Evolutionary conservation across 495 filamentous ascomycete genomes (phyloP).

Genomic region (Cairneyella variabilis): DNA sequence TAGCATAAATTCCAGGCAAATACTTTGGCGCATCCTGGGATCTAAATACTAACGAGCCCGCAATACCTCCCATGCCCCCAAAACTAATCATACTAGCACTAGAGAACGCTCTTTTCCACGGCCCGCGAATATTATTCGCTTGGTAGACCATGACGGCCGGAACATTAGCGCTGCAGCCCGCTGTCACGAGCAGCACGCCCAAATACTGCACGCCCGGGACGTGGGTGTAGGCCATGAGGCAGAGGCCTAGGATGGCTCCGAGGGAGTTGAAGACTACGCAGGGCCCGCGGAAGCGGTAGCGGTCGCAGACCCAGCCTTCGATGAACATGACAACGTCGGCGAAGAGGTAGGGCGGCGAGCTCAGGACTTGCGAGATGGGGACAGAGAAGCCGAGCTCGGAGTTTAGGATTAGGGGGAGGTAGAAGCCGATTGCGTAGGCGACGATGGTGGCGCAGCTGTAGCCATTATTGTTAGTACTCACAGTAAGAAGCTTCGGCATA

Average conservation of each 20-base stretch:
- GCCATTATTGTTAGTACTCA: too few relatives aligned
- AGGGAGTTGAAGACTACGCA: conserved; percentile 51
- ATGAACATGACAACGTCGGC: conserved; percentile 56
- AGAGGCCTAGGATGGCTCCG: conserved; percentile 41
- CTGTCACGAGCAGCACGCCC: conserved; percentile 58
- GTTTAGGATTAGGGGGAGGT: conserved; percentile 59
- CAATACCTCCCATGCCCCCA: conserved; percentile 60
- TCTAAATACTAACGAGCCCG: conserved; percentile 52
- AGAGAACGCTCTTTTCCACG: conserved; percentile 63
- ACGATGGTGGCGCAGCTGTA: background rate
- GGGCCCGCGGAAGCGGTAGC: conserved; percentile 51
- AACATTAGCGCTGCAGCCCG: conserved; percentile 57
- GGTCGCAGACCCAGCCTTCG: conserved; percentile 51
- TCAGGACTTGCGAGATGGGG: conserved; percentile 51
- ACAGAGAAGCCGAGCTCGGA: conserved; percentile 53
- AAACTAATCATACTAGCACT: conserved; percentile 55
- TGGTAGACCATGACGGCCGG: conserved; percentile 56
- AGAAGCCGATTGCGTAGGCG: conserved; percentile 58
- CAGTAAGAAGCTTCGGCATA: too few relatives aligned
- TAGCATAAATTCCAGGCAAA: conserved; percentile 38
- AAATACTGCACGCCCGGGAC: conserved; percentile 51
- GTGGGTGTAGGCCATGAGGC: conserved; percentile 46
- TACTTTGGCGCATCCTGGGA: conserved; percentile 45
- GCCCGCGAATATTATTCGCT: conserved; percentile 65
- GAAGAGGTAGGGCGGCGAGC: conserved; percentile 58